phyloP scores from a whole-genome alignment of 306 rosid genomes.

The Prunus kanzakura region DNA sequence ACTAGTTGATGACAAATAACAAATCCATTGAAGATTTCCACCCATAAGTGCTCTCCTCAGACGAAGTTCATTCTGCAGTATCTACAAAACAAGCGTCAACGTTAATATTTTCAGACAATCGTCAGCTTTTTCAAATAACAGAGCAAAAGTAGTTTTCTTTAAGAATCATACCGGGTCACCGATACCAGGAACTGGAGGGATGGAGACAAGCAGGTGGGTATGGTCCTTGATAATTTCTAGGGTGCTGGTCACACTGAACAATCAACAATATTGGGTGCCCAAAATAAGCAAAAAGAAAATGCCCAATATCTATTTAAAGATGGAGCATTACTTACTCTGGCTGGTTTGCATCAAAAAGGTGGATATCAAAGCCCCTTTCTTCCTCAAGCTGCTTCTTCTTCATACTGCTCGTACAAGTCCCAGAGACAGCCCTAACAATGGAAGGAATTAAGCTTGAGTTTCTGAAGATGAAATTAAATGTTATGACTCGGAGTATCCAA shows the following conservation, averaged over 20 bases:
- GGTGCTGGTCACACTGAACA: constrained; percentile 41
- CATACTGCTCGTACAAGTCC: constrained; percentile 57
- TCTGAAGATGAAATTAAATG: not conserved
- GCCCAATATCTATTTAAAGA: not conserved
- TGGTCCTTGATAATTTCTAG: constrained; percentile 50
- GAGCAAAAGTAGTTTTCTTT: no score
- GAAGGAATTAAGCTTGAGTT: not conserved
- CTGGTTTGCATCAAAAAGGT: constrained; percentile 62
- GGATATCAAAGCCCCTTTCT: constrained; percentile 60
- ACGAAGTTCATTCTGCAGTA: constrained; percentile 66
- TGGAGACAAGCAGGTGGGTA: constrained; percentile 72
- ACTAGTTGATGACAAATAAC: constrained; percentile 90
- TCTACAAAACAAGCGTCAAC: constrained; percentile 31
- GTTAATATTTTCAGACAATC: not conserved
- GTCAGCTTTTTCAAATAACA: no score
- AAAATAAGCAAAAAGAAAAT: not conserved
- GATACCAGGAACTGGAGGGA: constrained; percentile 55
- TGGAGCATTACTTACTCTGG: constrained; percentile 50
- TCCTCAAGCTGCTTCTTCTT: constrained; percentile 65
- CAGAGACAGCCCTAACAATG: constrained; percentile 54
- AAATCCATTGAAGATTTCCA: constrained; percentile 67
- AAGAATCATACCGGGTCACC: constrained; percentile 68
- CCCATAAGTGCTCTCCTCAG: constrained; percentile 45
- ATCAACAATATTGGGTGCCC: constrained; percentile 10
- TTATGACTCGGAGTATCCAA: not conserved